Percentiles rank a stretch among this genome's conserved stretches.
Evolutionary conservation across 192 early-diverging fungal species (phyloP).

Genomic region (Backusella luteola): DNA sequence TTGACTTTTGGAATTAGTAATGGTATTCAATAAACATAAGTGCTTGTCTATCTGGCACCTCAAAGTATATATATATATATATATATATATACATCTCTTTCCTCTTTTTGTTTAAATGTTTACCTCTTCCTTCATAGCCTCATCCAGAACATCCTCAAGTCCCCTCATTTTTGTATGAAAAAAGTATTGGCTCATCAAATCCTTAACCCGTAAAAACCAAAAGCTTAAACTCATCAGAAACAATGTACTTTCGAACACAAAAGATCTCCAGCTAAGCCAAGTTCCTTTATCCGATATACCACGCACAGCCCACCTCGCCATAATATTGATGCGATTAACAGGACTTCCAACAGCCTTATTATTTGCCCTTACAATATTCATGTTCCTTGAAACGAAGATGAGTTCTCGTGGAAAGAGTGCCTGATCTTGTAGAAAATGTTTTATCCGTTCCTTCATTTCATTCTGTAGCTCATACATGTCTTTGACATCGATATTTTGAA

Average conservation of each 20-base stretch:
- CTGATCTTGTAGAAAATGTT: constrained; percentile 69
- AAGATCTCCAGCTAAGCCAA: constrained; percentile 16
- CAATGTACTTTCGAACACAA: constrained; percentile 58
- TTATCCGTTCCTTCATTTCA: constrained; percentile 69
- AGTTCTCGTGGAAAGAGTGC: constrained; percentile 80
- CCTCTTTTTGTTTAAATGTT: neutral
- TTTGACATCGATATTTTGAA: constrained; percentile 33
- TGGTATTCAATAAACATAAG: neutral
- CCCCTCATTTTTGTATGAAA: constrained; percentile 42
- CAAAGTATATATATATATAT: neutral
- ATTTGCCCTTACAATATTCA: constrained; percentile 83
- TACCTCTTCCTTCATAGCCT: constrained; percentile 57
- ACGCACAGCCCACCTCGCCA: constrained; percentile 76
- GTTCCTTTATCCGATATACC: constrained; percentile 35
- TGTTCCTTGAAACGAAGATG: constrained; percentile 86
- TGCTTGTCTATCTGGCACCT: neutral
- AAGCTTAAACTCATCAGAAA: constrained; percentile 60
- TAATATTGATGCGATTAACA: constrained; percentile 85
- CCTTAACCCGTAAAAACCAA: constrained; percentile 46
- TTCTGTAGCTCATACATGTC: constrained; percentile 75
- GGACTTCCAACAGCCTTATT: constrained; percentile 84
- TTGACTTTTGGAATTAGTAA: neutral
- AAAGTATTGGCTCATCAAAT: constrained; percentile 34
- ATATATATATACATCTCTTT: neutral
- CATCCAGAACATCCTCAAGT: constrained; percentile 78